These are phyloP conservation scores for Sclerotiophoma versabilis DNA, from an alignment of 2,329 filamentous ascomycete genomes.

Conservation along the genomic window DNA sequence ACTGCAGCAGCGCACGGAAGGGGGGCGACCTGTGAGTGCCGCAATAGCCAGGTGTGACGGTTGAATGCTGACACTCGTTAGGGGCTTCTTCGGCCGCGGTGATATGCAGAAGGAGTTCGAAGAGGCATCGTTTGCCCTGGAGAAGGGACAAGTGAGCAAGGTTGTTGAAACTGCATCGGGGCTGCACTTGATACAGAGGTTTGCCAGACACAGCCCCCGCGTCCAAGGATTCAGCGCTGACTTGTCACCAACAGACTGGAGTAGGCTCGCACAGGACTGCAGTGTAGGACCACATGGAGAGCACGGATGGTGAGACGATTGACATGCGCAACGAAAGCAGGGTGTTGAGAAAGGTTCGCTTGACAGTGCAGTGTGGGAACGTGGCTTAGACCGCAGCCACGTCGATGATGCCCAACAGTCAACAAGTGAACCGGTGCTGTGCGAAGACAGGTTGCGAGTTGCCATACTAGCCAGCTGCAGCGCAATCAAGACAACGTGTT, in stretches of 20 bases:
- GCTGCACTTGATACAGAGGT: slow-evolving; percentile 95
- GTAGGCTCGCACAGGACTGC: slow-evolving; percentile 7
- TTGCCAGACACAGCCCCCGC: slow-evolving; percentile 38
- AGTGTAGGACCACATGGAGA: background rate
- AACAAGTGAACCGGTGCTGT: slow-evolving; percentile 15
- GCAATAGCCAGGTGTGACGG: background rate
- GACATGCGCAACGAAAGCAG: slow-evolving; percentile 3
- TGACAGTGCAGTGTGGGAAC: slow-evolving; percentile 12
- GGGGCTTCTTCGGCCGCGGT: slow-evolving; percentile 88
- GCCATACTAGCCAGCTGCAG: slow-evolving; percentile 20
- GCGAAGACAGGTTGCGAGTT: slow-evolving; percentile 17
- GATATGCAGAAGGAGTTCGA: slow-evolving; percentile 99
- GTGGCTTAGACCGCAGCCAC: slow-evolving; percentile 19
- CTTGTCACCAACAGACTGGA: slow-evolving; percentile 11
- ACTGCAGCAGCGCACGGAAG: slow-evolving; percentile 95
- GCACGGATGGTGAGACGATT: slow-evolving; percentile 1
- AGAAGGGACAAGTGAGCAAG: slow-evolving; percentile 84
- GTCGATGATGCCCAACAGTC: slow-evolving; percentile 21
- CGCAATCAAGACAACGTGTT: slow-evolving; percentile 25
- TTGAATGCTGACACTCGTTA: slow-evolving; percentile 37
- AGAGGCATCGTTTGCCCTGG: slow-evolving; percentile 89
- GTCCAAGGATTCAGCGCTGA: slow-evolving; percentile 2
- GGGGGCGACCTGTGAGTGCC: slow-evolving; percentile 78
- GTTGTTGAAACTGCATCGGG: slow-evolving; percentile 93
- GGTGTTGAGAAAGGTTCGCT: slow-evolving; percentile 17